phyloP scores from a whole-genome alignment of 164 flowering plant species.

The Chimonanthus salicifolius region DNA sequence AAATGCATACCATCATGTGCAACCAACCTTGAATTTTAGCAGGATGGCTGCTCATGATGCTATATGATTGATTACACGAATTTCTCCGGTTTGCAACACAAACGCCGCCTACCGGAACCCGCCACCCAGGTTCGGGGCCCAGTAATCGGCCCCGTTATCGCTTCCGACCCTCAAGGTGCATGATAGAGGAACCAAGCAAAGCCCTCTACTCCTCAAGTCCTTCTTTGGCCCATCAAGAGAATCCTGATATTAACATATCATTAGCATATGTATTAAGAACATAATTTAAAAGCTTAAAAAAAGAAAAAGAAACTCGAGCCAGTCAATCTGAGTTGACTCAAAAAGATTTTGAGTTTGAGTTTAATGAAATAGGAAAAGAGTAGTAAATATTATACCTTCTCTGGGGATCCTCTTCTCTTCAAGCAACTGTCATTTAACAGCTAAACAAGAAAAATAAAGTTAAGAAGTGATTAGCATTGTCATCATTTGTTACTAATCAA shows the following conservation, averaged over 20 bases:
- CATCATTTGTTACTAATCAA: conserved; percentile 2
- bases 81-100: conserved; percentile 3
- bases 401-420: conserved; percentile 52
- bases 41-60: conserved; percentile 90
- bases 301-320: neutral
- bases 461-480: conserved; percentile 11
- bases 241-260: conserved; percentile 23
- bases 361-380: neutral
- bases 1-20: conserved; percentile 83
- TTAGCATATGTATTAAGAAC: neutral
- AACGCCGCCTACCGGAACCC: conserved; percentile 32
- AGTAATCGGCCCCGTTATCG: conserved; percentile 74
- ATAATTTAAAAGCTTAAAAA: neutral
- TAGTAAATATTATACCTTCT: conserved; percentile 25
- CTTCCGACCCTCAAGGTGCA: conserved; percentile 69
- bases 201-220: conserved; percentile 75
- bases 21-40: conserved; percentile 71
- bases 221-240: conserved; percentile 37
- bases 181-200: conserved; percentile 71
- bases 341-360: too few relatives aligned
- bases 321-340: conserved; percentile 1
- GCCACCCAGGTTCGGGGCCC: conserved; percentile 60
- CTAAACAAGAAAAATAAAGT: conserved; percentile 23
- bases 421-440: conserved; percentile 56
- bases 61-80: conserved; percentile 42